phyloP scores from a whole-genome alignment of 176 grass and related monocot genomes.

The Olyra latifolia region DNA sequence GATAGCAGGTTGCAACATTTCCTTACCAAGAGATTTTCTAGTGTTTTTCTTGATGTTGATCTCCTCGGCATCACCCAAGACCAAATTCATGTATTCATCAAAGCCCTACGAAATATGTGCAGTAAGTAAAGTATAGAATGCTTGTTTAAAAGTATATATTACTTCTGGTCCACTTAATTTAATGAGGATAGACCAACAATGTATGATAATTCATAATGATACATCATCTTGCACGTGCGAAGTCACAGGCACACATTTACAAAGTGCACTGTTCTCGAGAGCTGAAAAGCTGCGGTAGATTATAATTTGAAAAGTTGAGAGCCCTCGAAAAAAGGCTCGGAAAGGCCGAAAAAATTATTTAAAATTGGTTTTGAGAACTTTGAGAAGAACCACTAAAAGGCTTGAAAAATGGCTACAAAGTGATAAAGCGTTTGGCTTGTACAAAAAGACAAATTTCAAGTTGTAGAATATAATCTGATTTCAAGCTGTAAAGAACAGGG shows the following conservation, averaged over 20 bases:
- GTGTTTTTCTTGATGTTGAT: slow-evolving; percentile 81
- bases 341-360: no score
- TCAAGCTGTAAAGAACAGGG: no score
- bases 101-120: slow-evolving; percentile 51
- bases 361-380: no score
- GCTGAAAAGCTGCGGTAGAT: no score
- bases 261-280: no score
- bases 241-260: not conserved
- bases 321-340: no score
- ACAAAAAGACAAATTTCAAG: no score
- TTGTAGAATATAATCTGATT: no score
- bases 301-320: no score
- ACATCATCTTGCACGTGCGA: not conserved
- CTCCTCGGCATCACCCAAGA: slow-evolving; percentile 81
- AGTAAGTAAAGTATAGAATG: slow-evolving; percentile 15
- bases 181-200: not conserved
- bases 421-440: no score
- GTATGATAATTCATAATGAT: not conserved
- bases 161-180: not conserved
- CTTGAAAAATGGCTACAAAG: no score
- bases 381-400: no score
- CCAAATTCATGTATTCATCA: slow-evolving; percentile 93
- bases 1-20: not conserved
- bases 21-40: slow-evolving; percentile 61
- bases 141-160: not conserved